A percentile compares a stretch with the other conserved stretches of the same genome.
Evolutionary conservation across 2,329 filamentous ascomycete species (phyloP).

Genomic region (Bimuria novae-zelandiae): DNA sequence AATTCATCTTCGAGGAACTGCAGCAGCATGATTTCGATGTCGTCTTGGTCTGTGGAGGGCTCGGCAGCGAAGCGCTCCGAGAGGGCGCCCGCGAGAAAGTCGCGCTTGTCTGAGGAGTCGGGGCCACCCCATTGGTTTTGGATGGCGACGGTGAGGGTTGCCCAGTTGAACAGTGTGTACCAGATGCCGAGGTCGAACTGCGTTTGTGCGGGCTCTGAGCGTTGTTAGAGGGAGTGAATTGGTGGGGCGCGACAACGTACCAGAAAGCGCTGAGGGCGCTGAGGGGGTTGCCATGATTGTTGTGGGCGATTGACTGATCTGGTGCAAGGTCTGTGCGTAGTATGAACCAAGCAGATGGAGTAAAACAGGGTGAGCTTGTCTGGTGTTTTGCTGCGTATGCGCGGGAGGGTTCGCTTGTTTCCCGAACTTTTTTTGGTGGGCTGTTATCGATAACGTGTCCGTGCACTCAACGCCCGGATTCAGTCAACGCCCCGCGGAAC

Average conservation of each 20-base stretch:
- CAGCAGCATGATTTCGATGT: conserved; percentile 82
- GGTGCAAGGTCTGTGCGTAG: not conserved
- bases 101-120: conserved; percentile 82
- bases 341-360: not conserved
- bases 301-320: not conserved
- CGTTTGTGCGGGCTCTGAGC: conserved; percentile 31
- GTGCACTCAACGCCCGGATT: no score
- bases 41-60: conserved; percentile 70
- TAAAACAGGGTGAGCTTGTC: not conserved
- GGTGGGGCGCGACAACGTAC: not conserved
- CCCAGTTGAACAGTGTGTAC: conserved; percentile 85
- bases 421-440: conserved; percentile 3
- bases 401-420: not conserved
- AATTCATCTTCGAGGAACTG: conserved; percentile 97
- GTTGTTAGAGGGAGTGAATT: conserved; percentile 8
- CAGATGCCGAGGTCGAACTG: conserved; percentile 82
- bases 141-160: conserved; percentile 83
- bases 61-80: conserved; percentile 71
- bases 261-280: conserved; percentile 9
- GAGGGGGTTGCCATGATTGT: conserved; percentile 16
- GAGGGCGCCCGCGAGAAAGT: conserved; percentile 92
- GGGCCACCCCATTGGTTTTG: conserved; percentile 87
- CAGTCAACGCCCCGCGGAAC: no score
- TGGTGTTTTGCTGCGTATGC: not conserved
- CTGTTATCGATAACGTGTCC: conserved; percentile 10